These are phyloP conservation scores for Pseudomonodictys pantanalensis DNA, from an alignment of 495 filamentous ascomycete species.

Conservation along the genomic window DNA sequence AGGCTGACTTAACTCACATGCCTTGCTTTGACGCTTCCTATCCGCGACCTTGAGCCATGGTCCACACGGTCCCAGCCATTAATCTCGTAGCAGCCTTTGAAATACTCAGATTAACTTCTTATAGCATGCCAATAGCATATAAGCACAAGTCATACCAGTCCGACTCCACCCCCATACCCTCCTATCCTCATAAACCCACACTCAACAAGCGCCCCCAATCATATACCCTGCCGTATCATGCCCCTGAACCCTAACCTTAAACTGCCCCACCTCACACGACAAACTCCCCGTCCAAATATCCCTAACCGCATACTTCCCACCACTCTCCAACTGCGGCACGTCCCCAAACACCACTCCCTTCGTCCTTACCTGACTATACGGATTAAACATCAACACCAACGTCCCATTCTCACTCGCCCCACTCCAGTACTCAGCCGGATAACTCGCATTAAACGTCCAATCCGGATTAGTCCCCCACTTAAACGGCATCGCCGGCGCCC, in stretches of 20 bases:
- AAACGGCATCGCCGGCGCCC: constrained; percentile 57
- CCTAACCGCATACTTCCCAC: constrained; percentile 47
- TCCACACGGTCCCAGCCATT: too few species aligned
- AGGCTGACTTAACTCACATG: too few species aligned
- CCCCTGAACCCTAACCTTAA: constrained; percentile 41
- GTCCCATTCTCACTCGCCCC: constrained; percentile 51
- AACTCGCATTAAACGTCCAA: constrained; percentile 58
- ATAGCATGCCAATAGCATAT: too few species aligned
- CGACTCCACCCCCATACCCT: too few species aligned
- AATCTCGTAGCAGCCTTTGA: too few species aligned
- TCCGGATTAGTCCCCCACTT: constrained; percentile 64
- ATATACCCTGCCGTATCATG: constrained; percentile 54
- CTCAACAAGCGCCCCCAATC: too few species aligned
- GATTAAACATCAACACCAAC: constrained; percentile 56
- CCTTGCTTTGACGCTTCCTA: too few species aligned
- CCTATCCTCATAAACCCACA: too few species aligned
- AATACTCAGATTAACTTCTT: too few species aligned
- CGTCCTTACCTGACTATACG: constrained; percentile 39
- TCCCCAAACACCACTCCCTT: constrained; percentile 53
- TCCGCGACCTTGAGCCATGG: too few species aligned
- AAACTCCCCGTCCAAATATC: constrained; percentile 56
- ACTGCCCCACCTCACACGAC: constrained; percentile 46
- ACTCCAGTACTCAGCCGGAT: constrained; percentile 62
- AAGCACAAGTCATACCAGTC: too few species aligned
- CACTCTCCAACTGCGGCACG: constrained; percentile 50